Evolutionary conservation across 805 yeast genomes (phyloP), one percentile per base, ranked within the genome.

Genomic region (Zygosaccharomyces rouxii): DNA sequence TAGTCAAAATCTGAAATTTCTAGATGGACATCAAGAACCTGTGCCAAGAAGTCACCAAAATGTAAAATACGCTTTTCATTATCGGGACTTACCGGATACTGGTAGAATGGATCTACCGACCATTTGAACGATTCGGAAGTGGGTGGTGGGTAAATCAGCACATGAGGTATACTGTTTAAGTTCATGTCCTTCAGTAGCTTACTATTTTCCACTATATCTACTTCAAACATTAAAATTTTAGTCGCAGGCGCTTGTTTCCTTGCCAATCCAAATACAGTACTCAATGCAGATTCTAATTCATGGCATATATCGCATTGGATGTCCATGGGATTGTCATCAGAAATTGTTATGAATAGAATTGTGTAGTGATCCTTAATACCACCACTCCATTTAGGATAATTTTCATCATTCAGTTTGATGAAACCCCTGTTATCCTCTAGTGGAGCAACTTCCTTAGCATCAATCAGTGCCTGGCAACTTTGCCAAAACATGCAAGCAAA

Each of bases 81-180:
- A 10, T 52, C 55, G 51, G 67, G 55, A 54, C 67, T 50, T 54
- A 64, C 28, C 53, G 52, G 30, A 63, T 71, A 61, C 49, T 68
- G 54, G 71, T 75, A 56, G 69, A 68, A 69, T 53, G 66, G 67
- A 18, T 63, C 56, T 2, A 50, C 47, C 7, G 60, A 35, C 68
- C 68, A 64, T 14, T 51, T 42, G 44, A 62, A 63, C 3, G 38
- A 58, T 4, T 62, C 66, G 42, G 58, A 59, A 3, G 54, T 55
- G 5, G 60, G 42, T 3, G 81, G 84, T 3, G 89, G 89, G 47
- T 78, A 74, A 2, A 84, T 68, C 80, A 89, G 79, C n/a, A 83
- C 55, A 50, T 79, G 82, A 1, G 95, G 94, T 3, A 83, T 79
- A 2, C 78, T 68, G 2, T 65, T 65, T 48, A 85, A 58, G 2